Evolutionary conservation across 2,329 filamentous ascomycete species (phyloP).

Genomic region (Aspergillus floridensis): DNA sequence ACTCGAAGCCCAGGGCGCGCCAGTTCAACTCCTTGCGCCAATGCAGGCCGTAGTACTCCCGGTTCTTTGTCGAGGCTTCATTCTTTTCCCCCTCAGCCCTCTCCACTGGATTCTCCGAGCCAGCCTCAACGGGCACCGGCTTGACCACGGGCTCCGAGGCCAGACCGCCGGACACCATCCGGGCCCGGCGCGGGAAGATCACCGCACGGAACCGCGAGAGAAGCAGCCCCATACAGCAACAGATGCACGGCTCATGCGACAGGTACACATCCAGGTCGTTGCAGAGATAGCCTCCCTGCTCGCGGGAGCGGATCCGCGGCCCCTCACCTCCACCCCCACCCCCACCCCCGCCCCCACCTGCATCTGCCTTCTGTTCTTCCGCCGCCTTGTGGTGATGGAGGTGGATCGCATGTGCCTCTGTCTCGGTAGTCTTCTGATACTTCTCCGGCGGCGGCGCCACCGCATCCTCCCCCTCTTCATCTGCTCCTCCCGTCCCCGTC

Average conservation of each 20-base stretch:
- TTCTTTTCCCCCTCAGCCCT: conserved; percentile 27
- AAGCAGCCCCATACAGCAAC: conserved; percentile 94
- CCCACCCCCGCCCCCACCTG: background rate
- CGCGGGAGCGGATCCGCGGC: conserved; percentile 63
- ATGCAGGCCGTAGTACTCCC: conserved; percentile 57
- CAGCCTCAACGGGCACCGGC: conserved; percentile 10
- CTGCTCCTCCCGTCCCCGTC: background rate
- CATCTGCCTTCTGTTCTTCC: conserved; percentile 1
- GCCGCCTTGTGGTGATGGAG: conserved; percentile 12
- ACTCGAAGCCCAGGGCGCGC: conserved; percentile 49
- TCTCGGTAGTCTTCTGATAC: conserved; percentile 18
- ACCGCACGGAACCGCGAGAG: conserved; percentile 89
- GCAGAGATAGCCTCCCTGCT: conserved; percentile 86
- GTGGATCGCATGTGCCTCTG: conserved; percentile 12
- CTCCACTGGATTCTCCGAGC: background rate
- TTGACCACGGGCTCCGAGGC: conserved; percentile 61
- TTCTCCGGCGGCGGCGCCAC: conserved; percentile 15
- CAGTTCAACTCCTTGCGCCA: conserved; percentile 60
- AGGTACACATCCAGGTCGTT: conserved; percentile 90
- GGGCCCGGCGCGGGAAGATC: conserved; percentile 61
- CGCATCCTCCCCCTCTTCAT: background rate
- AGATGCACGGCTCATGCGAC: conserved; percentile 92
- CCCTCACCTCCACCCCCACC: background rate
- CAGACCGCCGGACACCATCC: conserved; percentile 82
- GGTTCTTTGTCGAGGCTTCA: background rate